These are phyloP conservation scores for Corymbia citriodora DNA, from an alignment of 441 rosid species.

Conservation along the genomic window DNA sequence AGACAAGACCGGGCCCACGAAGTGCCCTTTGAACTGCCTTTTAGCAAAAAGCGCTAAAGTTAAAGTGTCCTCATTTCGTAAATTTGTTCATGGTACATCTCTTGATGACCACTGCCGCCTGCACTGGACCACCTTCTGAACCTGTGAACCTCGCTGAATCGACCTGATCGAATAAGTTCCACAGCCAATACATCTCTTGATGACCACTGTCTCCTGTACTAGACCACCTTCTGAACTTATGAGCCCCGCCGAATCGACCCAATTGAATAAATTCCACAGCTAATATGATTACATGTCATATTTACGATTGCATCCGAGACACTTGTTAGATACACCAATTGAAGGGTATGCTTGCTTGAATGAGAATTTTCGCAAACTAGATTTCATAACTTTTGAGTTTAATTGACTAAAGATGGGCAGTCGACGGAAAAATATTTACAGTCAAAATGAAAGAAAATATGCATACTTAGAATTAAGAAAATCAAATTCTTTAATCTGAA, in stretches of 20 bases:
- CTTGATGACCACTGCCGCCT: not conserved
- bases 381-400: not conserved
- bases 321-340: not conserved
- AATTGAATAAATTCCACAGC: not conserved
- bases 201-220: not conserved
- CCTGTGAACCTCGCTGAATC: not conserved
- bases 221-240: not conserved
- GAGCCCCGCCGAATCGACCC: not conserved
- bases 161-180: not conserved
- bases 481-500: not conserved
- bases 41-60: not conserved
- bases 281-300: not conserved
- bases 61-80: not conserved
- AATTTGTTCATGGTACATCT: not conserved
- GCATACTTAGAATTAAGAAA: not conserved
- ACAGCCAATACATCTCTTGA: not conserved
- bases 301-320: not conserved
- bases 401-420: not conserved
- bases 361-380: not conserved
- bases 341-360: not conserved
- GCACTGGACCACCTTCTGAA: not conserved
- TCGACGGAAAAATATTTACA: accelerated
- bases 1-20: not conserved
- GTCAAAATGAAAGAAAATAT: not conserved
- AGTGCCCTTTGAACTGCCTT: not conserved